Percentiles rank a stretch among this genome's conserved stretches.
These are phyloP conservation scores for Acacia acuminata DNA, from an alignment of 306 rosid genomes.

Conservation along the genomic window DNA sequence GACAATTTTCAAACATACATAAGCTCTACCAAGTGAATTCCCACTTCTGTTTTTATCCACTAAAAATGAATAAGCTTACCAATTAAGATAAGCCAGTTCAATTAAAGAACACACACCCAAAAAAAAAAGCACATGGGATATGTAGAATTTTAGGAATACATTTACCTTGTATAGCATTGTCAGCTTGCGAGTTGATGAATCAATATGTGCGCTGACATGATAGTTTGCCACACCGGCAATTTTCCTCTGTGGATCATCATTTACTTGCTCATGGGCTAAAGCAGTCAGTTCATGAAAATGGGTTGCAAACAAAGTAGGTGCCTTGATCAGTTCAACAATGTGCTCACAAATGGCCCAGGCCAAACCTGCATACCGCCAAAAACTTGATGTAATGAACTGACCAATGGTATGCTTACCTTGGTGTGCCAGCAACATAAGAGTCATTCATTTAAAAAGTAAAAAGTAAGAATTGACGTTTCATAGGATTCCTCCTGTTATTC, in stretches of 20 bases:
- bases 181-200: conserved; percentile 81
- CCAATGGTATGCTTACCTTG: neutral
- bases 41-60: neutral
- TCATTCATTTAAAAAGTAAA: conserved; percentile 1
- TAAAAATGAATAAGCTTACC: conserved; percentile 1
- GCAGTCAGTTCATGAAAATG: conserved; percentile 96
- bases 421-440: neutral
- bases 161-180: conserved; percentile 95
- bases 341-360: conserved; percentile 99
- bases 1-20: conserved; percentile 12
- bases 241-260: conserved; percentile 52
- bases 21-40: neutral
- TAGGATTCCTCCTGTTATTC: neutral
- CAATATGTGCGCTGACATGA: conserved; percentile 97
- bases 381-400: conserved; percentile 21
- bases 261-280: conserved; percentile 58
- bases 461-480: conserved; percentile 2
- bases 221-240: conserved; percentile 80
- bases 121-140: neutral
- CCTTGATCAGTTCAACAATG: conserved; percentile 83
- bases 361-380: conserved; percentile 64
- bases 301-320: conserved; percentile 95
- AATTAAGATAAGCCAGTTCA: conserved; percentile 1
- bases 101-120: conserved; percentile 8
- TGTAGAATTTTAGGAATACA: conserved; percentile 24